phyloP scores from a whole-genome alignment of 352 stramenopile species.

The Peronosclerospora sorghi region DNA sequence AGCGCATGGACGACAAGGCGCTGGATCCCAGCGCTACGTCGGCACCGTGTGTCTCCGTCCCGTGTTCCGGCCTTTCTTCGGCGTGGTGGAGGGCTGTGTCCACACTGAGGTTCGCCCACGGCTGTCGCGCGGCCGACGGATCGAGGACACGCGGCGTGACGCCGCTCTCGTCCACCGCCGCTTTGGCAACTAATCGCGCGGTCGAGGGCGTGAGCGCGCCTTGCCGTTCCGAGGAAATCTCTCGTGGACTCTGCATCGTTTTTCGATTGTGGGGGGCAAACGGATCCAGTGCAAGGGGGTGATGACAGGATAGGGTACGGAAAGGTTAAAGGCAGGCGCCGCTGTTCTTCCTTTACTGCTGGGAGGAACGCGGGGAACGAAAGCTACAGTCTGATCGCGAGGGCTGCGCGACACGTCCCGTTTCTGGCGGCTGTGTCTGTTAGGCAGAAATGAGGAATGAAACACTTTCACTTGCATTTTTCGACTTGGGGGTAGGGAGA shows the following conservation, averaged over 20 bases:
- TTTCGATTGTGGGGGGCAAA: not conserved
- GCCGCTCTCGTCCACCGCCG: constrained; percentile 24
- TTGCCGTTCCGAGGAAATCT: constrained; percentile 64
- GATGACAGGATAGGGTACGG: not conserved
- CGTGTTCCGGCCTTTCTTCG: not conserved
- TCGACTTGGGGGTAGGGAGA: constrained; percentile 5
- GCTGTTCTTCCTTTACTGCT: constrained; percentile 4
- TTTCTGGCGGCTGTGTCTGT: not conserved
- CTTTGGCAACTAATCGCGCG: constrained; percentile 40
- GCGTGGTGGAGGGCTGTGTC: constrained; percentile 28
- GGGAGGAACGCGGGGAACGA: too few relatives aligned
- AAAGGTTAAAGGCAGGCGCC: too few relatives aligned
- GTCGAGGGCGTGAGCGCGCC: constrained; percentile 57
- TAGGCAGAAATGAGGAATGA: constrained; percentile 14
- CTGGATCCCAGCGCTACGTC: too few relatives aligned
- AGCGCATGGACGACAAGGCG: constrained; percentile 32
- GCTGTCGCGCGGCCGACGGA: constrained; percentile 26
- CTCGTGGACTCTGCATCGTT: constrained; percentile 33
- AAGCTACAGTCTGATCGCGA: constrained; percentile 6
- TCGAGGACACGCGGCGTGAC: constrained; percentile 48
- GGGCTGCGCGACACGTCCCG: too few relatives aligned
- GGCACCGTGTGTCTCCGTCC: not conserved
- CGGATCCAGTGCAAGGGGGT: not conserved
- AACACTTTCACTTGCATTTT: not conserved
- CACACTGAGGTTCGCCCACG: constrained; percentile 66